A percentile compares a stretch with the other conserved stretches of the same genome.
Conservation (phyloP, 2,329 filamentous ascomycete species). For the Talaromyces sp. region DNA sequence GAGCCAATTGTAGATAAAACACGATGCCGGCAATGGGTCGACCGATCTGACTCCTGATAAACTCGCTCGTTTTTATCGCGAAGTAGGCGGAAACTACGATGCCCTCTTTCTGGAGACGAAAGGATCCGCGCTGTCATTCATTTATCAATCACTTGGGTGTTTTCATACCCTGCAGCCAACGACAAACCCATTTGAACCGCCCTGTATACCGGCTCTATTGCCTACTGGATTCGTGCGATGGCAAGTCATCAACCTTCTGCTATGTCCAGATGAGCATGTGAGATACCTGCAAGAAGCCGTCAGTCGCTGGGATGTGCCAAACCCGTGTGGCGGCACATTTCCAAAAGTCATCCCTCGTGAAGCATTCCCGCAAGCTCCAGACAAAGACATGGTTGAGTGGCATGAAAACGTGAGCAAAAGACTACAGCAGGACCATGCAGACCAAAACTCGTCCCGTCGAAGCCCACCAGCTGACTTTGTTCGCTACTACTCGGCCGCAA, state of each 20-base stretch:
- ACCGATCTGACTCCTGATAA: constrained; percentile 59
- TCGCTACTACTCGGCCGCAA: constrained; percentile 26
- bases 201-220: constrained; percentile 78
- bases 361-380: constrained; percentile 68
- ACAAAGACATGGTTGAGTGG: constrained; percentile 80
- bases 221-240: constrained; percentile 83
- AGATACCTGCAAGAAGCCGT: constrained; percentile 79
- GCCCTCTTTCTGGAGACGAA: constrained; percentile 74
- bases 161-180: constrained; percentile 80
- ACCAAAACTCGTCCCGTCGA: constrained; percentile 37
- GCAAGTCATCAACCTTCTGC: constrained; percentile 85
- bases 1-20: constrained; percentile 25
- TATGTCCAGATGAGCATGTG: constrained; percentile 84
- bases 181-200: constrained; percentile 65
- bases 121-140: constrained; percentile 75
- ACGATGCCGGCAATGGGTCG: constrained; percentile 33
- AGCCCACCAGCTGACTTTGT: constrained; percentile 17
- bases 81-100: constrained; percentile 73
- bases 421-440: constrained; percentile 60
- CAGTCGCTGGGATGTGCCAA: constrained; percentile 68
- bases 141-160: constrained; percentile 88
- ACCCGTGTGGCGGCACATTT: constrained; percentile 61
- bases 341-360: constrained; percentile 64
- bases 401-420: constrained; percentile 72
- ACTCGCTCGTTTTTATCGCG: constrained; percentile 72